A percentile compares a stretch with the other conserved stretches of the same genome.
phyloP scores from a whole-genome alignment of 495 filamentous ascomycete species.

The Cryomyces minteri region DNA sequence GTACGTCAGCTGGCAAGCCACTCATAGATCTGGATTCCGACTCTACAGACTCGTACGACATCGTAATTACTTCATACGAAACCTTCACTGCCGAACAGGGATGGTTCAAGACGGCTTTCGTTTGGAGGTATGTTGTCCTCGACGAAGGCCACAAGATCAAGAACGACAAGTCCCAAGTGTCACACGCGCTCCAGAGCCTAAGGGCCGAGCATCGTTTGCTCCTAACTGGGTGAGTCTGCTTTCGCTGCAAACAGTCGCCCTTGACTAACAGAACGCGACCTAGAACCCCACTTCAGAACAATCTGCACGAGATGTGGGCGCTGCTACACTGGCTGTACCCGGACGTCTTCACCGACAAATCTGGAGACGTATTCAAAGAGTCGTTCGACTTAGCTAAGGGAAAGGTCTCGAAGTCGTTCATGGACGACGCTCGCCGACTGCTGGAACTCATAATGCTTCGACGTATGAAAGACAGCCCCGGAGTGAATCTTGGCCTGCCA shows the following conservation, averaged over 20 bases:
- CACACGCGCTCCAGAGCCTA: conserved; percentile 30
- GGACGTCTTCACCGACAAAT: conserved; percentile 37
- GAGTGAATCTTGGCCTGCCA: conserved; percentile 38
- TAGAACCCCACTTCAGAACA: conserved; percentile 44
- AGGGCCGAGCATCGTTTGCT: conserved; percentile 39
- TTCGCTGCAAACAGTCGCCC: neutral
- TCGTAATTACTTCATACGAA: conserved; percentile 46
- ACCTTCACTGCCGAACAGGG: conserved; percentile 33
- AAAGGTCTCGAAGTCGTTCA: conserved; percentile 31
- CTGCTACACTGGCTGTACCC: conserved; percentile 45
- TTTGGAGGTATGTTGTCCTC: conserved; percentile 38
- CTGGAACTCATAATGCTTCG: conserved; percentile 45
- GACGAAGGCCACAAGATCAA: conserved; percentile 47
- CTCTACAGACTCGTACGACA: conserved; percentile 18
- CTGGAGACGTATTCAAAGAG: conserved; percentile 30
- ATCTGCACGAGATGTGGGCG: conserved; percentile 43
- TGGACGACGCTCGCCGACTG: conserved; percentile 33
- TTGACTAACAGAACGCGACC: neutral
- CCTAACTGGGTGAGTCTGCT: conserved; percentile 28
- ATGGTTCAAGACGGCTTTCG: conserved; percentile 40
- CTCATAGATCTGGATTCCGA: conserved; percentile 16
- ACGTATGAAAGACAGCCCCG: conserved; percentile 40
- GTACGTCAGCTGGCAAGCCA: conserved; percentile 15
- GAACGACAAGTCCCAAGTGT: conserved; percentile 32
- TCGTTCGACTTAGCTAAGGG: conserved; percentile 41